Evolutionary conservation across 2,329 filamentous ascomycete species (phyloP), one percentile per base, ranked within the genome.

Genomic region (Cladosporium sp.): DNA sequence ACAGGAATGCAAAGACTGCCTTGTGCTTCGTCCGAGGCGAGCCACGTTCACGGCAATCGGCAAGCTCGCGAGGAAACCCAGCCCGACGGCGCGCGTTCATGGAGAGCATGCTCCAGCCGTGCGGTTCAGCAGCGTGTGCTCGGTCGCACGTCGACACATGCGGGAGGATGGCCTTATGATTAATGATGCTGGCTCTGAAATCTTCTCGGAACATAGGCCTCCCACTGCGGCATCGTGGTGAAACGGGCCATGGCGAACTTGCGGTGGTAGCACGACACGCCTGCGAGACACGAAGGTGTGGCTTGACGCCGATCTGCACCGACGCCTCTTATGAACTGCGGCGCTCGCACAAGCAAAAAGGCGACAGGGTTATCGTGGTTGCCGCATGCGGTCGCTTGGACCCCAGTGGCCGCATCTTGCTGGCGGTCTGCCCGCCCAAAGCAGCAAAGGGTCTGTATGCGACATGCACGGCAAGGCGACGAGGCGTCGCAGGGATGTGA

Each of bases 401-500:
- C 32, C 12, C 19, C 42, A 22, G 22, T n/a, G 42, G 22, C 24
- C 10, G 42, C 42, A 22, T 50, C 47, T 50, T 50, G 32, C 34
- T 37, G 34, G 47, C 47, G 47, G 47, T 50, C 47, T 37, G 34
- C 34, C 47, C 13, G 17, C 34, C 47, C 20, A 35, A 48, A 48
- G 45, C 45, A 48, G 42, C 45, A 48, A 34, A 48, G 28, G 25
- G 28, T 48, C 25, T 48, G 24, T 25, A 48, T 35, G 44, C 44
- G 19, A 32, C 17, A 50, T 50, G 34, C 34, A 35, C 42, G 47
- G 47, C 47, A 35, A 50, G 17, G 52, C 52, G 50, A 20, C 19
- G 36, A 40, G 50, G 25, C 50, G 42, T 45, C 22, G 51, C 51
- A 54, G 39, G 51, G 51, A 54, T 54, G 28, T 34, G 39, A 53